Conservation (phyloP, 106 monocot species). For the Posidonia australis region DNA sequence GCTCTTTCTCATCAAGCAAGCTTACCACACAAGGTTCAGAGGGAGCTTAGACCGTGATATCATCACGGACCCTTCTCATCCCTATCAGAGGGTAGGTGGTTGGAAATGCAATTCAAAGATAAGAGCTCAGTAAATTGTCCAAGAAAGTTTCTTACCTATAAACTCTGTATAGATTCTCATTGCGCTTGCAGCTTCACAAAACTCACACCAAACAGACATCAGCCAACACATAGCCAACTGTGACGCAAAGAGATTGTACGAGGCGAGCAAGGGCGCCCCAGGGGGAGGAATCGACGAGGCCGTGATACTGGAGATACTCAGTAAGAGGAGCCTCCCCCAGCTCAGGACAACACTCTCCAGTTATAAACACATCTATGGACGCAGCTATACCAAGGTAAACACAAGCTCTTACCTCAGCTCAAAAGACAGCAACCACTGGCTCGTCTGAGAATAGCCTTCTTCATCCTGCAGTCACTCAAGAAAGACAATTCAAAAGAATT, state of each 20-base stretch:
- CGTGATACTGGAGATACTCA: conserved; percentile 35
- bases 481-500: conserved; percentile 21
- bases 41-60: conserved; percentile 39
- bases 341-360: conserved; percentile 27
- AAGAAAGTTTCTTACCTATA: neutral
- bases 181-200: conserved; percentile 40
- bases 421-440: neutral
- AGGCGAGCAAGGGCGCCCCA: conserved; percentile 11
- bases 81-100: conserved; percentile 20
- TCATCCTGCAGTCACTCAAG: conserved; percentile 29
- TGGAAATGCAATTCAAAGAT: no score
- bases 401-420: neutral
- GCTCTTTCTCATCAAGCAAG: conserved; percentile 39
- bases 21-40: conserved; percentile 29
- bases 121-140: neutral
- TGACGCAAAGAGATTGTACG: conserved; percentile 45
- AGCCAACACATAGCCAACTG: conserved; percentile 47
- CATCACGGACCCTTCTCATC: conserved; percentile 18
- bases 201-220: conserved; percentile 27
- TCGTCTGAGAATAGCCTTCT: neutral
- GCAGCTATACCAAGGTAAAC: conserved; percentile 30
- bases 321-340: conserved; percentile 52
- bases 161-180: conserved; percentile 14
- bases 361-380: conserved; percentile 46
- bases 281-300: conserved; percentile 28